A percentile compares a stretch with the other conserved stretches of the same genome.
Evolutionary conservation across 2,329 filamentous ascomycete genomes (phyloP).

Genomic region (Colletotrichum siamense): DNA sequence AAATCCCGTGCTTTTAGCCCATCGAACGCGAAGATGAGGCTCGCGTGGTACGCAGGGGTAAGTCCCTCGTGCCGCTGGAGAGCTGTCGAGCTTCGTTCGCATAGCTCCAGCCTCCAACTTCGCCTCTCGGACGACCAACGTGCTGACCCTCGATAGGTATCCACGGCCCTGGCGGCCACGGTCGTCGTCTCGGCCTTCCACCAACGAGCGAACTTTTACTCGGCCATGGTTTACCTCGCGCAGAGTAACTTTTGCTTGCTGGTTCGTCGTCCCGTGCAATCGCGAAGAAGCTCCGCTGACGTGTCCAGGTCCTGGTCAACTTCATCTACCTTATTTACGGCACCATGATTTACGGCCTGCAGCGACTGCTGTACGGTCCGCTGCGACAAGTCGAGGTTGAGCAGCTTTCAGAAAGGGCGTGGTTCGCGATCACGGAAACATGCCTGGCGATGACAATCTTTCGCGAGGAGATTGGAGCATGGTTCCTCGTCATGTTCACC

Average conservation of each 20-base stretch:
- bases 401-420: constrained; percentile 95
- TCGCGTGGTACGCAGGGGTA: constrained; percentile 67
- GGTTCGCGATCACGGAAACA: constrained; percentile 98
- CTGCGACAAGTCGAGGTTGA: constrained; percentile 95
- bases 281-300: background rate
- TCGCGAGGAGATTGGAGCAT: constrained; percentile 89
- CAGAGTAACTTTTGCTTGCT: constrained; percentile 96
- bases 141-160: constrained; percentile 59
- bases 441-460: constrained; percentile 98
- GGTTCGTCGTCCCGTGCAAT: constrained; percentile 55
- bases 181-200: constrained; percentile 92
- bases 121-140: background rate
- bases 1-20: constrained; percentile 8
- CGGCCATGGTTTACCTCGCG: constrained; percentile 93
- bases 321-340: constrained; percentile 83
- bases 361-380: constrained; percentile 87
- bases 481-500: constrained; percentile 97
- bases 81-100: background rate
- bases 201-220: constrained; percentile 97
- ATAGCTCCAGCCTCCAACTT: background rate
- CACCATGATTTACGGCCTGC: constrained; percentile 83
- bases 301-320: constrained; percentile 82
- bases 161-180: constrained; percentile 80
- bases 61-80: constrained; percentile 31
- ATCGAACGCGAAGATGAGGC: constrained; percentile 56